These are phyloP conservation scores for Metarhizium humberi DNA, from an alignment of 2,329 filamentous ascomycete species.

Conservation along the genomic window DNA sequence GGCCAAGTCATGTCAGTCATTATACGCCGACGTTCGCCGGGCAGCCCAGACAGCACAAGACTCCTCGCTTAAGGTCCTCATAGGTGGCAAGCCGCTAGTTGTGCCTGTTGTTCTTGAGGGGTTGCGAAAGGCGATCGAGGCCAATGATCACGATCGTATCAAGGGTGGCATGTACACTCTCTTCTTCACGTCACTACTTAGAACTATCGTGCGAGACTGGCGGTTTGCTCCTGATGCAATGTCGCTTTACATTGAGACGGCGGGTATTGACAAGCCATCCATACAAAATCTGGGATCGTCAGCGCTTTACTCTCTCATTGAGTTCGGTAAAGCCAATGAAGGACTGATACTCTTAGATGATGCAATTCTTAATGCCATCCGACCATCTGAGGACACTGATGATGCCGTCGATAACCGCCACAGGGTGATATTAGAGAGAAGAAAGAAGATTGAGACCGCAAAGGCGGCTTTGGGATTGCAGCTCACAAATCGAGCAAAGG, in stretches of 20 bases:
- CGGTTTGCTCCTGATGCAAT: constrained; percentile 87
- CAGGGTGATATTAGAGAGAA: constrained; percentile 64
- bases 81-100: constrained; percentile 79
- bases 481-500: constrained; percentile 65
- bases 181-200: constrained; percentile 78
- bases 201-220: constrained; percentile 87
- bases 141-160: constrained; percentile 79
- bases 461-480: constrained; percentile 76
- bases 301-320: constrained; percentile 76
- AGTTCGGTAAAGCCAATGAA: constrained; percentile 85
- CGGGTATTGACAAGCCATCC: constrained; percentile 83
- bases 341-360: constrained; percentile 75
- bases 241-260: constrained; percentile 80
- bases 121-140: constrained; percentile 67
- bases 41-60: constrained; percentile 89
- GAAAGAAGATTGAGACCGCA: constrained; percentile 69
- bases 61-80: constrained; percentile 83
- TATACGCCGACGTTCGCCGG: constrained; percentile 92
- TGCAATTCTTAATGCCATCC: constrained; percentile 59
- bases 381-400: constrained; percentile 55
- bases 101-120: constrained; percentile 79
- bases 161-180: constrained; percentile 92
- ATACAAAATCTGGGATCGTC: constrained; percentile 82
- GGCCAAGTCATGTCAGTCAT: constrained; percentile 78
- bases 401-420: constrained; percentile 51